Conservation (phyloP, 176 grass and related monocot species). For the Themeda triandra region DNA sequence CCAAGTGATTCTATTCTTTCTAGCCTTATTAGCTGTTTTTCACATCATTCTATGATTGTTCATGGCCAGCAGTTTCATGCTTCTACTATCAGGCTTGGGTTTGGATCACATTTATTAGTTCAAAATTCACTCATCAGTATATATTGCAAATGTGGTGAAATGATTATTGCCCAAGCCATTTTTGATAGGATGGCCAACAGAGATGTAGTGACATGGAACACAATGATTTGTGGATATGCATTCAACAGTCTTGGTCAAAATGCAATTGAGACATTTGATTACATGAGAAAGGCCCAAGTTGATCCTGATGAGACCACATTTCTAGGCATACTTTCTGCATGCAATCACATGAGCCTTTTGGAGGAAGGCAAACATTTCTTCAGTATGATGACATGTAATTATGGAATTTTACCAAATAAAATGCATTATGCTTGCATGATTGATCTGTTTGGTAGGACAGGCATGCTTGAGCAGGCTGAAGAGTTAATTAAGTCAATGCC, state of each 20-base stretch:
- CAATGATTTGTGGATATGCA: conserved; percentile 69
- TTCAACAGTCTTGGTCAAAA: conserved; percentile 49
- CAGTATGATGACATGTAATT: conserved; percentile 38
- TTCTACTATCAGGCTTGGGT: conserved; percentile 43
- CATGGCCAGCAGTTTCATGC: conserved; percentile 59
- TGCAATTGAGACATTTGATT: conserved; percentile 45
- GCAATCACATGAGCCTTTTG: conserved; percentile 59
- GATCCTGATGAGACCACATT: conserved; percentile 67
- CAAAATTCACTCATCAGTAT: conserved; percentile 66
- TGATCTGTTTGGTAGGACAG: conserved; percentile 52
- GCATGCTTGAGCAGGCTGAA: conserved; percentile 53
- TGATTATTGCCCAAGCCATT: conserved; percentile 32
- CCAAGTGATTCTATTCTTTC: conserved; percentile 53
- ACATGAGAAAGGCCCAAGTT: conserved; percentile 42
- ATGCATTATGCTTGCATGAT: conserved; percentile 67
- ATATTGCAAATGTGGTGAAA: conserved; percentile 68
- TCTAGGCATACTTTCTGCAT: conserved; percentile 56
- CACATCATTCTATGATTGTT: conserved; percentile 45
- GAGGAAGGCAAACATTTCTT: conserved; percentile 60
- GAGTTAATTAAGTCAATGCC: conserved; percentile 54
- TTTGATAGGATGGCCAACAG: conserved; percentile 44
- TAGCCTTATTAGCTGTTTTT: conserved; percentile 53
- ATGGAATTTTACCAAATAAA: conserved; percentile 48
- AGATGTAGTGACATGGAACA: conserved; percentile 78
- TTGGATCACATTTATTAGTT: conserved; percentile 40